Base-by-base conservation (phyloP, 2,329 filamentous ascomycete species). In the Magnaporthiopsis poae region DNA sequence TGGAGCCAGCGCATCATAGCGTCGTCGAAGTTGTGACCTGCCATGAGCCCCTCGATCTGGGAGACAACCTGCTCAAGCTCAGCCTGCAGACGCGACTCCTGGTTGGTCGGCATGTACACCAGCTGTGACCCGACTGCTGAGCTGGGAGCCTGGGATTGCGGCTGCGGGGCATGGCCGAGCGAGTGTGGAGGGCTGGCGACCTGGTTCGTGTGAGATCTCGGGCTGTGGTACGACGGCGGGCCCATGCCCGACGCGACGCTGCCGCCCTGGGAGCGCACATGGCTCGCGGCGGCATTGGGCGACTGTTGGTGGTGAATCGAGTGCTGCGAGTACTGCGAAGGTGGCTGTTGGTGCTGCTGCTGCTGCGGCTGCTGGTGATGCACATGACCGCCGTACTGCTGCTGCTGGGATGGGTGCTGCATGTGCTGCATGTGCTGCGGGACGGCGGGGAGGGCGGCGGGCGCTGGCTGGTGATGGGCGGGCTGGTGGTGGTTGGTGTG, bases 1-100 rank as follows among this genome's bases (percentile, higher is more conserved):
- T 90, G 87, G 66, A 90, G 83, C 87, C 87, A 90, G 68, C 84
- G 83, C 67, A 89, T 82, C 73, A 88, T 82, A 60, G 85, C 88
- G 65, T 85, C 82, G 72, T 90, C 87, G 66, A 84, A 82, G 52
- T 84, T 82, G 29, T 84, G 85, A 36, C 84, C 81, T 52, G 82
- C 80, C 77, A 95, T 86, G 61, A 87, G 78, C 63, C 80, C 77
- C 64, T 87, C 86, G 67, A 94, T 87, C 31, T 81, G 78, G 25
- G 84, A 81, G 29, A 89, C 81, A 65, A 81, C 77, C 64, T 81
- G 78, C 60, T 82, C 78, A 65, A 86, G 77, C 71, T 91, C 88
- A 8, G 79, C 69, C 63, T 86, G 81, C 70, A 84, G 82, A 27
- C 71, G 73, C 35, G 71, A 81, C 71, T 71, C 80, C 73, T 77